Percentiles rank a stretch among this genome's conserved stretches.
These are phyloP conservation scores for Flaveria floridana DNA, from an alignment of 140 eudicot species.

Conservation along the genomic window DNA sequence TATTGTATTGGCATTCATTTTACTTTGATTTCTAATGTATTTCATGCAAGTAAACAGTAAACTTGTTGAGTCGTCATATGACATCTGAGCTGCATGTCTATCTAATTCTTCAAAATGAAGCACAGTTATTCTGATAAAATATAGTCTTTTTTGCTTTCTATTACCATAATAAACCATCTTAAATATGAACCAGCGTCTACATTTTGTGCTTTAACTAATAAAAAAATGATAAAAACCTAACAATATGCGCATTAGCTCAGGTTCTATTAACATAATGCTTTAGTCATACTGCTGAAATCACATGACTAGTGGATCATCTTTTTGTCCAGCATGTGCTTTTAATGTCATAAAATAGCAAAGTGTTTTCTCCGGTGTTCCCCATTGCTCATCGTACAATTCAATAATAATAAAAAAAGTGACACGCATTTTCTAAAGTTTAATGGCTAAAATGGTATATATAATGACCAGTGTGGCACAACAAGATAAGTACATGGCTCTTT, in stretches of 20 bases:
- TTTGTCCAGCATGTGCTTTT: not conserved
- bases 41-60: conserved; percentile 21
- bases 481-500: not conserved
- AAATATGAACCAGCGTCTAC: too few relatives aligned
- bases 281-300: conserved; percentile 10
- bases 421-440: not conserved
- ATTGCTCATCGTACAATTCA: not conserved
- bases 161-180: too few relatives aligned
- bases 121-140: not conserved
- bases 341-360: not conserved
- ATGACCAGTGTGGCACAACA: not conserved
- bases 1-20: conserved; percentile 8
- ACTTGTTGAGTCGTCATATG: conserved; percentile 11
- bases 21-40: conserved; percentile 1
- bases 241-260: not conserved
- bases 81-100: conserved; percentile 13
- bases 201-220: too few relatives aligned
- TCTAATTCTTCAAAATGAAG: not conserved
- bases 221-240: not conserved
- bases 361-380: not conserved
- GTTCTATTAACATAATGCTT: not conserved
- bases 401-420: not conserved
- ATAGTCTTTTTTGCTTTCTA: not conserved
- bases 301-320: conserved; percentile 4
- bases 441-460: conserved; percentile 14